phyloP scores from a whole-genome alignment of 805 yeast species.

The Lachancea nothofagi region DNA sequence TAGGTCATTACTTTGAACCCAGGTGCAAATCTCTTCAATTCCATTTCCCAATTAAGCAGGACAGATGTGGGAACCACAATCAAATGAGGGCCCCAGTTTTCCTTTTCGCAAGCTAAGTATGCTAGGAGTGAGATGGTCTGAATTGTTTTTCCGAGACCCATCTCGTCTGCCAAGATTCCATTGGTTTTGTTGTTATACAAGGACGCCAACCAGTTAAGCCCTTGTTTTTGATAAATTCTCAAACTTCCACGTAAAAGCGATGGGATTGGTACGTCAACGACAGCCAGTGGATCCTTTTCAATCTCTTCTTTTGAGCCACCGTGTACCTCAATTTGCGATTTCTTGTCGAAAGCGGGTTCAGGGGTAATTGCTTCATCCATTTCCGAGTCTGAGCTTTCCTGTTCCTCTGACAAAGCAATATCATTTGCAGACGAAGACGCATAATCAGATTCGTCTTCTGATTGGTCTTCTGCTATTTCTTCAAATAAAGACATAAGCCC shows the following conservation, averaged over 20 bases:
- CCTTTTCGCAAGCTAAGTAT: slow-evolving; percentile 88
- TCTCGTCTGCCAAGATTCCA: slow-evolving; percentile 96
- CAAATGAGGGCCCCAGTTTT: slow-evolving; percentile 96
- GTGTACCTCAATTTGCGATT: slow-evolving; percentile 8
- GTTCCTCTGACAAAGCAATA: slow-evolving; percentile 13
- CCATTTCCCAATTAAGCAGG: slow-evolving; percentile 99
- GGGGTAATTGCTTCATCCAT: not conserved
- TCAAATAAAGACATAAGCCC: slow-evolving; percentile 22
- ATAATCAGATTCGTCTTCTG: slow-evolving; percentile 21
- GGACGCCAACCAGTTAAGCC: slow-evolving; percentile 95
- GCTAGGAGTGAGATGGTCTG: slow-evolving; percentile 86
- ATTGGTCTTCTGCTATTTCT: slow-evolving; percentile 24
- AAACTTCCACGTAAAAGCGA: slow-evolving; percentile 70
- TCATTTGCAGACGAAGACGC: slow-evolving; percentile 33
- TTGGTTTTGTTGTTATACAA: slow-evolving; percentile 87
- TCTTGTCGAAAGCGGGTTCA: slow-evolving; percentile 10
- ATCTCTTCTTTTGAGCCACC: not conserved
- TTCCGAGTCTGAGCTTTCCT: slow-evolving; percentile 2
- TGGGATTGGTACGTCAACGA: slow-evolving; percentile 75
- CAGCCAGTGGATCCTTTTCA: slow-evolving; percentile 32
- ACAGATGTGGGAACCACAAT: slow-evolving; percentile 97
- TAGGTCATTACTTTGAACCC: slow-evolving; percentile 94
- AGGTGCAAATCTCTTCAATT: slow-evolving; percentile 95
- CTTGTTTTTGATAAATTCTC: slow-evolving; percentile 91
- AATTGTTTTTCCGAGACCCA: slow-evolving; percentile 97